Percentiles rank a stretch among this genome's conserved stretches.
These are phyloP conservation scores for Cladorrhinum samala DNA, from an alignment of 495 filamentous ascomycete genomes.

Conservation along the genomic window DNA sequence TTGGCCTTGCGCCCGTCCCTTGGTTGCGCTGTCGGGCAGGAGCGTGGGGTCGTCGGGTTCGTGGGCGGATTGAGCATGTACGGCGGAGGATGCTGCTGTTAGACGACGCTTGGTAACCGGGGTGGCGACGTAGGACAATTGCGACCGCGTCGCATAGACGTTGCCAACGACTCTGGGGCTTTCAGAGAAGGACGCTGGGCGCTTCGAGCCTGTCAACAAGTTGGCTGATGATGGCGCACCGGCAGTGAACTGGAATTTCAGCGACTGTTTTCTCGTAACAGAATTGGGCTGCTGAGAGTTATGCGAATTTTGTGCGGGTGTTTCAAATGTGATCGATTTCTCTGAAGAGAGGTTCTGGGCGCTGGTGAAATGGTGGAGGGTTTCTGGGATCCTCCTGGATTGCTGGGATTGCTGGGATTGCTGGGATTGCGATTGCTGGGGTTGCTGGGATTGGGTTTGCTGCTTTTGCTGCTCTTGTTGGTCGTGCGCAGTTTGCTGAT, in stretches of 20 bases:
- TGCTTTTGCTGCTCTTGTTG: constrained; percentile 22
- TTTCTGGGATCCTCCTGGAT: constrained; percentile 24
- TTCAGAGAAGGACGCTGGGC: constrained; percentile 38
- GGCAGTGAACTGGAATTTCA: constrained; percentile 7
- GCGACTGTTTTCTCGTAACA: constrained; percentile 7
- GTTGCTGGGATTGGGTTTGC: constrained; percentile 19
- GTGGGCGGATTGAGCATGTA: constrained; percentile 7
- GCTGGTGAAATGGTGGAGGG: constrained; percentile 23
- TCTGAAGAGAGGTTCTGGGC: constrained; percentile 15
- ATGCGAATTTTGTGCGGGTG: constrained; percentile 12
- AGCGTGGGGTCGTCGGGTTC: constrained; percentile 15
- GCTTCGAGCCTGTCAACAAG: constrained; percentile 23
- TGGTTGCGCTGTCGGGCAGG: constrained; percentile 15
- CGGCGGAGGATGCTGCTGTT: constrained; percentile 15
- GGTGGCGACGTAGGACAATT: constrained; percentile 19
- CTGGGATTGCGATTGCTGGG: constrained; percentile 22
- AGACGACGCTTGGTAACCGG: constrained; percentile 20
- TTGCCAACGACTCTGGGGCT: constrained; percentile 16
- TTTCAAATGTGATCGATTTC: constrained; percentile 8
- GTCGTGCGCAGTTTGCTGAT: constrained; percentile 16
- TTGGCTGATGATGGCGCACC: not conserved
- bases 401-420: constrained; percentile 6
- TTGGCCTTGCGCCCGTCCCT: constrained; percentile 33
- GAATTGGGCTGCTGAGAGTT: constrained; percentile 7
- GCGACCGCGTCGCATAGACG: constrained; percentile 17